Conservation (phyloP, 2,329 filamentous ascomycete genomes). For the Ophioceras dolichostomum region DNA sequence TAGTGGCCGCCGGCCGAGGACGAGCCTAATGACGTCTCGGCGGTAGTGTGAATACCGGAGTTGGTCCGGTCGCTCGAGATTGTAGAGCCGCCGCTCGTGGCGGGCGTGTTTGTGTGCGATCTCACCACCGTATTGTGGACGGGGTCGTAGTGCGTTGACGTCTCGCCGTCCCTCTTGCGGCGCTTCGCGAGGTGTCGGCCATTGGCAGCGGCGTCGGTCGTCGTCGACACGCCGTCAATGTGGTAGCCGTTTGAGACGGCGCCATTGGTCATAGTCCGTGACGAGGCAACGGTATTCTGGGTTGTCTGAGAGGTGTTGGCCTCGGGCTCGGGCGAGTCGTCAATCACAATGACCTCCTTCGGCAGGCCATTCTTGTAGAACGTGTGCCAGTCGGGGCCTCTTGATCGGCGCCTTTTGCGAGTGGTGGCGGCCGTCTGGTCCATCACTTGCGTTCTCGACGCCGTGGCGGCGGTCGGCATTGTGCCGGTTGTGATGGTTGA, state of each 20-base stretch:
- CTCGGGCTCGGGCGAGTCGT: constrained; percentile 50
- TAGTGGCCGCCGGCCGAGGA: constrained; percentile 49
- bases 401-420: constrained; percentile 43
- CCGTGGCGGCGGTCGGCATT: constrained; percentile 23
- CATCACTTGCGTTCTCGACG: constrained; percentile 10
- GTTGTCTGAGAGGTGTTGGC: constrained; percentile 12
- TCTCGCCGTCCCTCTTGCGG: constrained; percentile 53
- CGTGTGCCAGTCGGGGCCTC: constrained; percentile 62
- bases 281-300: constrained; percentile 20
- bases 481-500: constrained; percentile 9
- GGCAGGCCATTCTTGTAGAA: constrained; percentile 78
- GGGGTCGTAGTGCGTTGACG: constrained; percentile 47
- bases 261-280: constrained; percentile 12
- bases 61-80: constrained; percentile 75
- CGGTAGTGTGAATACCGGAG: constrained; percentile 72
- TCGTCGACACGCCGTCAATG: constrained; percentile 17
- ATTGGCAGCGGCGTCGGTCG: constrained; percentile 12
- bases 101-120: constrained; percentile 57
- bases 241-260: constrained; percentile 21
- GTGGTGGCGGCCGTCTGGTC: constrained; percentile 14
- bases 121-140: constrained; percentile 54
- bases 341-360: constrained; percentile 77
- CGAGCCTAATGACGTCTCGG: constrained; percentile 74
- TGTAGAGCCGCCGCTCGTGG: constrained; percentile 59
- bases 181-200: constrained; percentile 53